phyloP scores from a whole-genome alignment of 2,329 filamentous ascomycete genomes.

The Gnomoniopsis sp. region DNA sequence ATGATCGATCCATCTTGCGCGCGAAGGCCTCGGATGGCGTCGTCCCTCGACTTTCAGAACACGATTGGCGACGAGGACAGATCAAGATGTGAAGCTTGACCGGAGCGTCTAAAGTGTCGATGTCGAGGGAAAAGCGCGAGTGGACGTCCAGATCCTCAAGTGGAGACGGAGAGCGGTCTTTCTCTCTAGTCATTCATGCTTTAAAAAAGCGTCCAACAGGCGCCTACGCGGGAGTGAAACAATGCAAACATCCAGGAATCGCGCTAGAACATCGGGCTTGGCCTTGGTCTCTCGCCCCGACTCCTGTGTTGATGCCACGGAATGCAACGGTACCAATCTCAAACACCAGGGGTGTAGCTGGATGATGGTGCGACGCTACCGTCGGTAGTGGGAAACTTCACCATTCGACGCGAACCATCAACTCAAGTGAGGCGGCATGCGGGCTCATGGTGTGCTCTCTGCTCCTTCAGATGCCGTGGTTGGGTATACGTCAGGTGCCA shows the following conservation, averaged over 20 bases:
- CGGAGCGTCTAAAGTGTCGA: neutral
- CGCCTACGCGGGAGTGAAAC: neutral
- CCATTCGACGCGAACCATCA: no score
- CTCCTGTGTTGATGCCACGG: neutral
- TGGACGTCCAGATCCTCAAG: neutral
- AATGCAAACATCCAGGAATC: neutral
- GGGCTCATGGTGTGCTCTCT: no score
- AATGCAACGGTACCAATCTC: neutral
- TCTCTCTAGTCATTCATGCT: neutral
- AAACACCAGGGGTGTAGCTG: conserved; percentile 14
- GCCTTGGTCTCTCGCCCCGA: neutral
- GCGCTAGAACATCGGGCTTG: neutral
- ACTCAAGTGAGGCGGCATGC: no score
- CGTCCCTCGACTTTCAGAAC: neutral
- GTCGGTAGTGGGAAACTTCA: no score
- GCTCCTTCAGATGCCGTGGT: no score
- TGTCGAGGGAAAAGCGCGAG: neutral
- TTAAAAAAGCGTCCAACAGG: neutral
- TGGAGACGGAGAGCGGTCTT: neutral
- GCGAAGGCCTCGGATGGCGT: neutral
- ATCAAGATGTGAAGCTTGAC: neutral
- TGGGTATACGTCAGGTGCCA: no score
- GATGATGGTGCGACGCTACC: conserved; percentile 15
- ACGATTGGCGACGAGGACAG: neutral
- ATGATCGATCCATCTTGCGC: neutral